These are phyloP conservation scores for Przewalskia tangutica DNA, from an alignment of 257 asterid genomes.

Conservation along the genomic window DNA sequence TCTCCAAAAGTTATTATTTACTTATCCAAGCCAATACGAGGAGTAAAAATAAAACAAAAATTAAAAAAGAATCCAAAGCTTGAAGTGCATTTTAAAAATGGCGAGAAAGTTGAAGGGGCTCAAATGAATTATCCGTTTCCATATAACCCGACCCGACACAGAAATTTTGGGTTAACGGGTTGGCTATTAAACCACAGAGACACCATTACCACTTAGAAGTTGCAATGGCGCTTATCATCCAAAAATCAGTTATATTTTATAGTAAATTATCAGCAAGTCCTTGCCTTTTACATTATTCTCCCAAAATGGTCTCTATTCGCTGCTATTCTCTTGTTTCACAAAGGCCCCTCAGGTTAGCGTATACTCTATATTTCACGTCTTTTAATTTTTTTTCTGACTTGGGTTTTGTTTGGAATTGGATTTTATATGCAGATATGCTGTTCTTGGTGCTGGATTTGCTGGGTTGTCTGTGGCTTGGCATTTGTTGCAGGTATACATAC, in stretches of 20 bases:
- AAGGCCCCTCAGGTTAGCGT: constrained; percentile 23
- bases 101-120: too few relatives aligned
- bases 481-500: constrained; percentile 55
- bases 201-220: neutral
- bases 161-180: neutral
- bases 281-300: neutral
- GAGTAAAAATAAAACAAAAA: too few relatives aligned
- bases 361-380: neutral
- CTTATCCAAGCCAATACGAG: too few relatives aligned
- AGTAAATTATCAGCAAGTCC: neutral
- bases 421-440: constrained; percentile 52
- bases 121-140: neutral
- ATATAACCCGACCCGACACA: neutral
- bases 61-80: too few relatives aligned
- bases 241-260: neutral
- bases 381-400: neutral
- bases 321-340: constrained; percentile 16
- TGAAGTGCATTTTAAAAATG: too few relatives aligned
- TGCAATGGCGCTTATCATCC: constrained; percentile 5
- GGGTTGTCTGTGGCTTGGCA: constrained; percentile 92
- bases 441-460: constrained; percentile 99
- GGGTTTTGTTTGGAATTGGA: neutral
- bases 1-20: too few relatives aligned
- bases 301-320: constrained; percentile 2
- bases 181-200: neutral